Conservation (phyloP, 495 filamentous ascomycete genomes). For the Neurospora tetrasperma region DNA sequence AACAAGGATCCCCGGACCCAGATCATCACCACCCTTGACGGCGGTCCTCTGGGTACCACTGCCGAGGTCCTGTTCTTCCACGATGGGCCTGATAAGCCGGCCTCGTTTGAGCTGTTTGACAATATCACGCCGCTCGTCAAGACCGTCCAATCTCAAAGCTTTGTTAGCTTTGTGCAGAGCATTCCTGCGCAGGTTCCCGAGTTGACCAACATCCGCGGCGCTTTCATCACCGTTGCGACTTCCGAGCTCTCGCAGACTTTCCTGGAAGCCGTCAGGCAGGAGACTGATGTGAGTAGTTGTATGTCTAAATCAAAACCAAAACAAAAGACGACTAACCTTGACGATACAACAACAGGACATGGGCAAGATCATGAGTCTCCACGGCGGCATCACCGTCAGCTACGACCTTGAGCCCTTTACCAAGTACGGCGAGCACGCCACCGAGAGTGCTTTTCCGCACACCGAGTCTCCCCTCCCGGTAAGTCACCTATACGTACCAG, state of each 20-base stretch:
- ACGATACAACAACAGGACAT: neutral
- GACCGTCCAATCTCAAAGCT: slow-evolving; percentile 40
- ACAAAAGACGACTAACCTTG: neutral
- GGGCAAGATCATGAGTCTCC: neutral
- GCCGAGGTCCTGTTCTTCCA: slow-evolving; percentile 49
- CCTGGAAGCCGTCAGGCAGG: slow-evolving; percentile 8
- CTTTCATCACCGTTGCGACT: slow-evolving; percentile 17
- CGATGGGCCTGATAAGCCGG: slow-evolving; percentile 46
- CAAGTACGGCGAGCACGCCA: slow-evolving; percentile 14
- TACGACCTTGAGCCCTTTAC: slow-evolving; percentile 22
- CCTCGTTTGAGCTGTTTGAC: slow-evolving; percentile 47
- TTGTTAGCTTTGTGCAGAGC: slow-evolving; percentile 32
- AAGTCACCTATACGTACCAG: neutral
- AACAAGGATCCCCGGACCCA: slow-evolving; percentile 29
- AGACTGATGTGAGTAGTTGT: slow-evolving; percentile 5
- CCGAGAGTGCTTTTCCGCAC: slow-evolving; percentile 17
- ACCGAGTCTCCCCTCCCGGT: slow-evolving; percentile 18
- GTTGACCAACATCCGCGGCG: slow-evolving; percentile 11
- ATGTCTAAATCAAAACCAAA: neutral
- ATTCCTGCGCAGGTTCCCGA: slow-evolving; percentile 9
- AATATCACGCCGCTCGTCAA: slow-evolving; percentile 35
- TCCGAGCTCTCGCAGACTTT: slow-evolving; percentile 9
- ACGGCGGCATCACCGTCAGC: slow-evolving; percentile 7
- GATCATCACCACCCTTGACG: slow-evolving; percentile 43
- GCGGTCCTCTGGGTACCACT: slow-evolving; percentile 35